Base-by-base conservation (phyloP, 805 yeast genomes). In the Metschnikowia lochheadii region DNA sequence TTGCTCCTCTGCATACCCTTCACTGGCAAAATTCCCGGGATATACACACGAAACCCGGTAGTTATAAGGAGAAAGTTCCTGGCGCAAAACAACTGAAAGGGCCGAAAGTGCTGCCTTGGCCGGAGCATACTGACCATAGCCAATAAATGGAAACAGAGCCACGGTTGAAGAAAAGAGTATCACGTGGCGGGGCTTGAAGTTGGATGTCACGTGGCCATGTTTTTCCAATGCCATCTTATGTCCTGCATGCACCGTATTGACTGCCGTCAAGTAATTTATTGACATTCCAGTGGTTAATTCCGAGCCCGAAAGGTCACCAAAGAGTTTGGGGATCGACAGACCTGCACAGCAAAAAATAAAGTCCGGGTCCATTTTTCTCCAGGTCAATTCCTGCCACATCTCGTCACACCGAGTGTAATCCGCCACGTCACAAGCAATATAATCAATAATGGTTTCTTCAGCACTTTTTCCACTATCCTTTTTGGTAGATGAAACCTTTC, bases 111-210 rank as follows among this genome's bases (percentile, higher is more conserved):
- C 96, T 0, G 89, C 85, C 64, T 94, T 94, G 56, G 83, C 67
- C 0, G 99, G 99, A 0, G 94, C 91, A 63, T 94, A 94, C 59
- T 89, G 92, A 0, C 83, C 78, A 64, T 94, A 94, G 0, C 99
- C 99, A 40, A 89, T 87, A 62, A 92, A 85, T 5, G 97, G 89
- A 71, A 81, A 92, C 56, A 85, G 82, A 2, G 95, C 90, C 8
- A 85, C 81, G 3, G 83, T 87, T 2, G 96, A 88, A 0, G 96
- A 87, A 59, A 70, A 69, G 11, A 73, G 56, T 78, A 84, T 53
- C 75, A 79, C 21, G 82, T 81, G 57, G 82, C 77, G 61, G 77
- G 85, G 50, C 83, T 79, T 55, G 63, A 54, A 48, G 38, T 17
- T 17, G 47, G 23, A 29, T n/a, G 29, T 21, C 21, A 23, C 32